Percentiles rank a stretch among this genome's conserved stretches.
Evolutionary conservation across 768 basidiomycete genomes (phyloP).

Genomic region (Tricholoma saponaceum): DNA sequence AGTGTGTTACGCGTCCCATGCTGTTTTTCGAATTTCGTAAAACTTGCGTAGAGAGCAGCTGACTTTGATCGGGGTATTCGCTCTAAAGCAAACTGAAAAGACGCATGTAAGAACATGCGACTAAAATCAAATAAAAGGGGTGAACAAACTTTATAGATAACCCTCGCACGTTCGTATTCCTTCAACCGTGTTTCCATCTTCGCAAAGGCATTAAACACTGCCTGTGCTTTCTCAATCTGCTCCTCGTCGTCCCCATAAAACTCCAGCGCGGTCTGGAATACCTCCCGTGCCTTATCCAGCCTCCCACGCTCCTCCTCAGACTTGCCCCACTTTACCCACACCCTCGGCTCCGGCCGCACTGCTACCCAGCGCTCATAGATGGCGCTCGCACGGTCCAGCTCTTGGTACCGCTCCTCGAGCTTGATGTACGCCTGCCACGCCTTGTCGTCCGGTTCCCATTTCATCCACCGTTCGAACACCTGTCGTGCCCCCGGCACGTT

Average conservation of each 20-base stretch:
- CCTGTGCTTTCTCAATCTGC: conserved; percentile 95
- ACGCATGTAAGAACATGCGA: neutral
- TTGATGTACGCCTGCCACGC: conserved; percentile 99
- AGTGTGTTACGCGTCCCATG: conserved; percentile 86
- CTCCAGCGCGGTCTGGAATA: conserved; percentile 87
- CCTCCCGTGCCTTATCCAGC: conserved; percentile 74
- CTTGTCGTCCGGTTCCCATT: conserved; percentile 99
- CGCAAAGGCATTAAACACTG: conserved; percentile 89
- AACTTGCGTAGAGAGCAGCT: conserved; percentile 80
- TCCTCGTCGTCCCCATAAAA: conserved; percentile 88
- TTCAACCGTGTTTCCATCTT: conserved; percentile 97
- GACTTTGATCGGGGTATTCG: conserved; percentile 93
- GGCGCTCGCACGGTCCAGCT: conserved; percentile 85
- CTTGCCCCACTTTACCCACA: conserved; percentile 83
- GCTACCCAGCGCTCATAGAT: conserved; percentile 92
- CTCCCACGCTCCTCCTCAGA: conserved; percentile 82
- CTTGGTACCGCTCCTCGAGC: conserved; percentile 90
- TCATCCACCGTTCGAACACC: conserved; percentile 99
- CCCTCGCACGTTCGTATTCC: conserved; percentile 94
- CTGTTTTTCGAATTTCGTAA: conserved; percentile 98
- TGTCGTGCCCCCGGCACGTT: conserved; percentile 96
- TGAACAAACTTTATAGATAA: conserved; percentile 83
- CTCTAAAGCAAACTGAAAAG: conserved; percentile 82
- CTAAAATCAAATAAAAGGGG: neutral
- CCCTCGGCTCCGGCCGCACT: conserved; percentile 71